Conservation (phyloP, 345 rosid genomes). For the Ceriops tagal region DNA sequence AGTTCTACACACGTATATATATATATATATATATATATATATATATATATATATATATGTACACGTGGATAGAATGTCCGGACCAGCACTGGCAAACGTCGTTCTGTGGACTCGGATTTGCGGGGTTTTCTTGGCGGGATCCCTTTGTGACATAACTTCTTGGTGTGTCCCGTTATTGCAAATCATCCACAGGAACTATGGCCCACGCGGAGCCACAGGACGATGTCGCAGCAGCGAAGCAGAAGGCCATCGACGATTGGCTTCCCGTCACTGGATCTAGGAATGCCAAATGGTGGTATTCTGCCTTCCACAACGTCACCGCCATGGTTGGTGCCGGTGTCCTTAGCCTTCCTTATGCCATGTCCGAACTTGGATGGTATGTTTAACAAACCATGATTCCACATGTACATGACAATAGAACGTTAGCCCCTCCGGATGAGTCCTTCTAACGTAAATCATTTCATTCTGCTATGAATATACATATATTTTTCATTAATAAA, state of each 20-base stretch:
- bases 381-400: no score
- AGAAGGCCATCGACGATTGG: slow-evolving; percentile 58
- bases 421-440: no score
- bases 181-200: neutral
- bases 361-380: slow-evolving; percentile 82
- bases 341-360: slow-evolving; percentile 78
- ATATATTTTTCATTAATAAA: no score
- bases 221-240: slow-evolving; percentile 3
- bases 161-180: neutral
- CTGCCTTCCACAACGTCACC: slow-evolving; percentile 83
- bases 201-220: neutral
- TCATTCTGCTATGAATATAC: no score
- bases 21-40: no score
- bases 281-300: slow-evolving; percentile 87
- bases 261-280: slow-evolving; percentile 65
- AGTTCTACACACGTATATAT: no score
- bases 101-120: neutral
- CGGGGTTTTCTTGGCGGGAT: no score
- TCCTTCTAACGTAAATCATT: no score
- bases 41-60: no score
- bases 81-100: no score
- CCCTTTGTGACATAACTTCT: neutral
- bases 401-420: no score
- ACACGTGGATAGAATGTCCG: no score
- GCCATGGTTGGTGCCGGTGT: slow-evolving; percentile 95